Evolutionary conservation across 2,329 filamentous ascomycete genomes (phyloP).

Genomic region (Aspergillus sp.): DNA sequence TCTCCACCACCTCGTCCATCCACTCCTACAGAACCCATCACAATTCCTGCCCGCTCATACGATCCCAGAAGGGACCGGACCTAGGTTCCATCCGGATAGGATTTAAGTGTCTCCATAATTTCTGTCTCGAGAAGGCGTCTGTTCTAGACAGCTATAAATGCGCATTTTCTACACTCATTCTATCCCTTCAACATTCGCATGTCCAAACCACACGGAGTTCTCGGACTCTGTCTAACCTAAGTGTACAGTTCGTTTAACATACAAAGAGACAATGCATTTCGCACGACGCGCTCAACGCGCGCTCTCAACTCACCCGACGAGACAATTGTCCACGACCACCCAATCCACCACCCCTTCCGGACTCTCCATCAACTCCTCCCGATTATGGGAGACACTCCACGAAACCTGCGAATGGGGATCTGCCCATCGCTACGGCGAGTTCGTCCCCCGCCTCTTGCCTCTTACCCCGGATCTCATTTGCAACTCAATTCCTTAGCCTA

Average conservation of each 20-base stretch:
- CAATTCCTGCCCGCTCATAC: too few species aligned
- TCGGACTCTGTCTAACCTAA: too few species aligned
- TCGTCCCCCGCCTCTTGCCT: slow-evolving; percentile 7
- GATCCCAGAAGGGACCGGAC: too few species aligned
- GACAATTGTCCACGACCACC: not conserved
- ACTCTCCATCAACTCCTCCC: slow-evolving; percentile 26
- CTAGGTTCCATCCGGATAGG: too few species aligned
- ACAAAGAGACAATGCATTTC: not conserved
- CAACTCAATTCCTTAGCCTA: not conserved
- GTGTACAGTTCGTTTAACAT: not conserved
- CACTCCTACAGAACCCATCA: too few species aligned
- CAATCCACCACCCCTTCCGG: slow-evolving; percentile 15
- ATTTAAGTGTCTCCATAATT: too few species aligned
- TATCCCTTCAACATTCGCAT: too few species aligned
- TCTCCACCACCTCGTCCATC: too few species aligned
- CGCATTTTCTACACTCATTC: too few species aligned
- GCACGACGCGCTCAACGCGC: not conserved
- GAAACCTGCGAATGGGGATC: slow-evolving; percentile 34
- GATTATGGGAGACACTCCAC: slow-evolving; percentile 31
- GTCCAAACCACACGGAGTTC: too few species aligned
- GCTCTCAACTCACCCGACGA: not conserved
- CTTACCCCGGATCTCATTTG: too few species aligned
- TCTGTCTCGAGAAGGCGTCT: too few species aligned
- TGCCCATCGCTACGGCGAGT: slow-evolving; percentile 30
- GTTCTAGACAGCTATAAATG: not conserved